A percentile compares a stretch with the other conserved stretches of the same genome.
Evolutionary conservation across 257 asterid species (phyloP).

Genomic region (Nicotiana benthamiana): DNA sequence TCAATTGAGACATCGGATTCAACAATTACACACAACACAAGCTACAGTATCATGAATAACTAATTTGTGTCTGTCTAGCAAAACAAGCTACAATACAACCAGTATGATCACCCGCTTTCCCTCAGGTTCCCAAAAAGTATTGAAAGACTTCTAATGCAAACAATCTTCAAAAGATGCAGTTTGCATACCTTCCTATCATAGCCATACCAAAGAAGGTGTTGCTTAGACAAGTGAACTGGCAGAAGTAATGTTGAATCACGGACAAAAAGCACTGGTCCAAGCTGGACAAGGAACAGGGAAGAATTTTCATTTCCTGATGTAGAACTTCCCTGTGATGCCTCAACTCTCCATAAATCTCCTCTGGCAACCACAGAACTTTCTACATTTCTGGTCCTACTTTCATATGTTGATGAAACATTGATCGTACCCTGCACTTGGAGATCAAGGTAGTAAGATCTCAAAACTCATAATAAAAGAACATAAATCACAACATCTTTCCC

Average conservation of each 20-base stretch:
- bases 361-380: conserved; percentile 84
- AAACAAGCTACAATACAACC: neutral
- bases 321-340: conserved; percentile 85
- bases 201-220: conserved; percentile 96
- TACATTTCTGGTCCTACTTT: conserved; percentile 57
- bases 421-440: conserved; percentile 56
- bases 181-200: conserved; percentile 85
- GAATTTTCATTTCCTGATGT: conserved; percentile 67
- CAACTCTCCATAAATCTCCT: conserved; percentile 98
- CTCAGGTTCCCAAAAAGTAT: neutral
- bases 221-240: conserved; percentile 92
- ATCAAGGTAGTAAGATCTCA: neutral
- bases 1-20: neutral
- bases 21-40: neutral
- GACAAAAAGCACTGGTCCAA: conserved; percentile 92
- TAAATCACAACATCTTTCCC: neutral
- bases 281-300: conserved; percentile 84
- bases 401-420: conserved; percentile 75
- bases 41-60: neutral
- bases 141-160: neutral
- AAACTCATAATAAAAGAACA: neutral
- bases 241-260: conserved; percentile 97
- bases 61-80: neutral
- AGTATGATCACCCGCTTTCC: neutral
- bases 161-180: neutral